A percentile compares a stretch with the other conserved stretches of the same genome.
Evolutionary conservation across 306 rosid genomes (phyloP).

Genomic region (Quercus rubra): DNA sequence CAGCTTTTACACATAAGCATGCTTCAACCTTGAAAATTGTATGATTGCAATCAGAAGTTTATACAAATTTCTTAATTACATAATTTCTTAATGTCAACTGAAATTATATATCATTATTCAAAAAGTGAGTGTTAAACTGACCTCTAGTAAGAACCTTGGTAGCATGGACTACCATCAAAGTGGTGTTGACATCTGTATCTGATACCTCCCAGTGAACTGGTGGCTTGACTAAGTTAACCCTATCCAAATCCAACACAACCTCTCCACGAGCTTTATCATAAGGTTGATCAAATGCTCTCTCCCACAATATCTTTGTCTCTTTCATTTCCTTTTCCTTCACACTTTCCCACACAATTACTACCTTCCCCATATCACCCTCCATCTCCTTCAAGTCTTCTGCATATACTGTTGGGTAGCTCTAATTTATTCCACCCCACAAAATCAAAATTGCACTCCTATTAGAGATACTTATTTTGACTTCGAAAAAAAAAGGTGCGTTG

Average conservation of each 20-base stretch:
- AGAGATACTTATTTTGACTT: not conserved
- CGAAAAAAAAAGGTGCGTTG: not conserved
- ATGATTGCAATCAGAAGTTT: too few species aligned
- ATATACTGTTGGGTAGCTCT: conserved; percentile 89
- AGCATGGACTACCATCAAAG: conserved; percentile 38
- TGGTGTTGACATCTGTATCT: conserved; percentile 59
- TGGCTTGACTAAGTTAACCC: conserved; percentile 21
- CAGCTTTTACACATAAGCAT: not conserved
- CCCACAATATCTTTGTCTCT: conserved; percentile 77
- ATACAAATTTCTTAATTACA: too few species aligned
- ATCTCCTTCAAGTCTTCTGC: conserved; percentile 67
- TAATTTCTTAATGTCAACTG: too few species aligned
- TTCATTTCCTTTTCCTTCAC: conserved; percentile 50
- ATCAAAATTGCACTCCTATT: not conserved
- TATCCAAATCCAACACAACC: conserved; percentile 27
- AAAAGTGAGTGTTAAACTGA: conserved; percentile 21
- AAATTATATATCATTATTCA: too few species aligned
- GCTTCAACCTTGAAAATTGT: not conserved
- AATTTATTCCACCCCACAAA: conserved; percentile 18
- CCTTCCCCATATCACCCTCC: conserved; percentile 51
- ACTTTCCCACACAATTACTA: conserved; percentile 46
- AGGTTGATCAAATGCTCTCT: conserved; percentile 67
- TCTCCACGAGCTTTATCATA: conserved; percentile 96
- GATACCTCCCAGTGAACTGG: conserved; percentile 68
- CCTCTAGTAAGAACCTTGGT: conserved; percentile 85